Evolutionary conservation across 2,329 filamentous ascomycete species (phyloP).

Genomic region (Hymenoscyphus linearis): DNA sequence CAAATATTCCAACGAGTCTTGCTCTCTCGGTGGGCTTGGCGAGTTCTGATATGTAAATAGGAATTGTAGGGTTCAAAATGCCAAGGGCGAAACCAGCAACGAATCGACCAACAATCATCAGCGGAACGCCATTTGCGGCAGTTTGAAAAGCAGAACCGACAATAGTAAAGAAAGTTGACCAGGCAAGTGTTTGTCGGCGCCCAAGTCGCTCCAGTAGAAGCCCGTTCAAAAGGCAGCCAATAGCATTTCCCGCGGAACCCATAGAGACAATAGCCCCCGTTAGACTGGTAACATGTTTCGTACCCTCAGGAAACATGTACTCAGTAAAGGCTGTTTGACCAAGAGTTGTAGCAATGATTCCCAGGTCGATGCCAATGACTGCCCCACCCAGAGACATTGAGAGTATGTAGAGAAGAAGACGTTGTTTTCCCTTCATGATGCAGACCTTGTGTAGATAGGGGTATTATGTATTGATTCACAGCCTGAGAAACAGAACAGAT

Average conservation of each 20-base stretch:
- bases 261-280: constrained; percentile 31
- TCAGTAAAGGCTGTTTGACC: constrained; percentile 31
- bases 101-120: constrained; percentile 61
- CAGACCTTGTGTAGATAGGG: not conserved
- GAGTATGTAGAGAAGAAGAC: constrained; percentile 5
- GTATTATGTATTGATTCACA: not conserved
- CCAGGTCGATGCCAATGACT: constrained; percentile 23
- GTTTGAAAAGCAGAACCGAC: constrained; percentile 41
- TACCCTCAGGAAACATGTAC: constrained; percentile 29
- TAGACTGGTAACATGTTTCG: constrained; percentile 21
- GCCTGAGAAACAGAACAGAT: too few species aligned
- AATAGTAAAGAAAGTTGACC: constrained; percentile 21
- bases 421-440: not conserved
- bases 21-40: constrained; percentile 28
- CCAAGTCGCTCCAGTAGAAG: constrained; percentile 33
- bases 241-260: constrained; percentile 32
- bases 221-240: constrained; percentile 31
- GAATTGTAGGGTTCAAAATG: constrained; percentile 40
- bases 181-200: constrained; percentile 31
- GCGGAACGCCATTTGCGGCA: constrained; percentile 54
- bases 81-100: constrained; percentile 36
- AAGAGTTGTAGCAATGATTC: constrained; percentile 33
- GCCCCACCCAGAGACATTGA: constrained; percentile 21
- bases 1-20: constrained; percentile 32
- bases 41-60: constrained; percentile 28